Evolutionary conservation across 257 asterid genomes (phyloP).

Genomic region (Rhazya stricta): DNA sequence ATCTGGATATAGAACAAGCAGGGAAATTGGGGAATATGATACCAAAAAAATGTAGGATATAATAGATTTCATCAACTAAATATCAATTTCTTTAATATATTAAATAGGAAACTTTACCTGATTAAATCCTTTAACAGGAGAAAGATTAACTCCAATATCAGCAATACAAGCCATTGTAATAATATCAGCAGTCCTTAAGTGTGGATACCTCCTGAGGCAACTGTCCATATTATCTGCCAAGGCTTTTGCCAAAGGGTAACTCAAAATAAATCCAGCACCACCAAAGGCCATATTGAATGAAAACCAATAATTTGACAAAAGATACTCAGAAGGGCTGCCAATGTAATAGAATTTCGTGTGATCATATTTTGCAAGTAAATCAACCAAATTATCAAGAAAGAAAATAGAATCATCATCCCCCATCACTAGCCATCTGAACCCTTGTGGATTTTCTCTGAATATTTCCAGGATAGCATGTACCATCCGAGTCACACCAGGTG

Average conservation of each 20-base stretch:
- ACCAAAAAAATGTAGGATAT: too few relatives aligned
- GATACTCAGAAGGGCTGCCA: conserved; percentile 47
- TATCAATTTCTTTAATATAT: too few relatives aligned
- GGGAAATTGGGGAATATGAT: too few relatives aligned
- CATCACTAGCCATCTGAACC: conserved; percentile 57
- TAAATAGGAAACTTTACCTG: too few relatives aligned
- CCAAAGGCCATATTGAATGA: conserved; percentile 65
- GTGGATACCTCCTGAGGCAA: conserved; percentile 45
- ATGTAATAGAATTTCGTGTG: conserved; percentile 42
- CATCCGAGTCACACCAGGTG: conserved; percentile 27
- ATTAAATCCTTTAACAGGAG: conserved; percentile 49
- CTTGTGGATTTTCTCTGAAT: conserved; percentile 31
- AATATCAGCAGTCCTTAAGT: conserved; percentile 39
- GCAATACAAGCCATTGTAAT: conserved; percentile 47
- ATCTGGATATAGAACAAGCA: too few relatives aligned
- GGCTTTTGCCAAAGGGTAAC: conserved; percentile 54
- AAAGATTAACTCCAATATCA: conserved; percentile 57
- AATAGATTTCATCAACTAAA: too few relatives aligned
- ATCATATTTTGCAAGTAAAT: conserved; percentile 39
- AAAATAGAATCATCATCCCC: conserved; percentile 78
- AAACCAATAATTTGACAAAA: conserved; percentile 39
- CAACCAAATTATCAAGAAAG: conserved; percentile 53
- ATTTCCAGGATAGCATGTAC: conserved; percentile 57
- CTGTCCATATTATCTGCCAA: conserved; percentile 37
- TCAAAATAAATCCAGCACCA: conserved; percentile 62